These are phyloP conservation scores for Phialocephala sp. DNA, from an alignment of 2,329 filamentous ascomycete genomes.

Conservation along the genomic window DNA sequence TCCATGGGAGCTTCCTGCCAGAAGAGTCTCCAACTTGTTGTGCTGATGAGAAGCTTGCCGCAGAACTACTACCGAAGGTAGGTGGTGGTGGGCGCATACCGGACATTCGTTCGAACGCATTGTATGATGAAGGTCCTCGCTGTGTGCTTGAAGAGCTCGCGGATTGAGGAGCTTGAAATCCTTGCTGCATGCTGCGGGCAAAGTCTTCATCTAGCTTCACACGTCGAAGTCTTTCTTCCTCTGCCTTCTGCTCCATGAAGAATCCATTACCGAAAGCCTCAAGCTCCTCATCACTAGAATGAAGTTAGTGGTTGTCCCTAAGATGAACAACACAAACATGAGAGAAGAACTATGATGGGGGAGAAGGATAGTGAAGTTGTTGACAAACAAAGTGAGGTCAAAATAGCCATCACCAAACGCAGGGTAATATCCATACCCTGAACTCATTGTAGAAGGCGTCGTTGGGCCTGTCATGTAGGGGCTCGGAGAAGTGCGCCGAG, in stretches of 20 bases:
- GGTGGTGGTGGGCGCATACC: slow-evolving; percentile 29
- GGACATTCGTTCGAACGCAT: slow-evolving; percentile 38
- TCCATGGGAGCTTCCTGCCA: slow-evolving; percentile 23
- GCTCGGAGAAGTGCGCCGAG: slow-evolving; percentile 40
- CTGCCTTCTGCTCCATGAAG: slow-evolving; percentile 39
- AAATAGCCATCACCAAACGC: slow-evolving; percentile 32
- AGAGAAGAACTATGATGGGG: not conserved
- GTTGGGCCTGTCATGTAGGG: slow-evolving; percentile 33
- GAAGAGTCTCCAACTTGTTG: slow-evolving; percentile 15
- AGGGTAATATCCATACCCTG: slow-evolving; percentile 38
- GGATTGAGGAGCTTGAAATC: slow-evolving; percentile 9
- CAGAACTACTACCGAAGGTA: slow-evolving; percentile 3
- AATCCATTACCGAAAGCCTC: slow-evolving; percentile 27
- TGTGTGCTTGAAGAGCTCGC: slow-evolving; percentile 7
- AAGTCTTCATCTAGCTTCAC: slow-evolving; percentile 45
- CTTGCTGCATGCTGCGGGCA: slow-evolving; percentile 39
- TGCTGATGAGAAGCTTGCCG: slow-evolving; percentile 6
- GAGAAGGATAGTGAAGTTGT: slow-evolving; percentile 24
- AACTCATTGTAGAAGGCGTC: slow-evolving; percentile 36
- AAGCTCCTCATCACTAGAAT: slow-evolving; percentile 38
- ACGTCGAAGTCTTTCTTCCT: slow-evolving; percentile 47
- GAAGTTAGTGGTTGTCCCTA: slow-evolving; percentile 13
- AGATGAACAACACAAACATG: not conserved
- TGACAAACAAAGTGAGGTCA: slow-evolving; percentile 36
- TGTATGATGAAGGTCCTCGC: slow-evolving; percentile 8